Evolutionary conservation across 805 yeast species (phyloP).

Genomic region (Isabelozyma gotoi): DNA sequence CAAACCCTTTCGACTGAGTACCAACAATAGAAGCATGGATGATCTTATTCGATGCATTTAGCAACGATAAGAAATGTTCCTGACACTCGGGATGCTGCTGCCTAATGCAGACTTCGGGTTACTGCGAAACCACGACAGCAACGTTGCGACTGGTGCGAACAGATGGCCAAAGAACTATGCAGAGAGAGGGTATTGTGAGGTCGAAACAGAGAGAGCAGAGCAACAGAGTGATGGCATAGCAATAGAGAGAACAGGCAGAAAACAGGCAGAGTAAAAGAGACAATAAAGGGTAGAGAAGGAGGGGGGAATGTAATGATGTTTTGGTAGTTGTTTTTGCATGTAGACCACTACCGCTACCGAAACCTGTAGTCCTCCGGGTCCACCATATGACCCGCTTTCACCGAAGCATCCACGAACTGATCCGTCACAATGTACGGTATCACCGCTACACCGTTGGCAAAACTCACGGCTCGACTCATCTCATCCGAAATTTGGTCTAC

Average conservation of each 20-base stretch:
- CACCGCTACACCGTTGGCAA: conserved; percentile 1
- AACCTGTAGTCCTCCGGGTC: conserved; percentile 33
- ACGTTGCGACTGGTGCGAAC: too few relatives aligned
- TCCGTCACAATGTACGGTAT: conserved; percentile 38
- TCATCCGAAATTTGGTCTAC: conserved; percentile 14
- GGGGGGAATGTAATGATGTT: too few relatives aligned
- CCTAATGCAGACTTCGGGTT: not conserved
- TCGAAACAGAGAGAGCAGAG: too few relatives aligned
- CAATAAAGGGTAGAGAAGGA: too few relatives aligned
- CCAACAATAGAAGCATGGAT: not conserved
- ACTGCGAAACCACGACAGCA: not conserved
- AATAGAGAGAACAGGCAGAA: too few relatives aligned
- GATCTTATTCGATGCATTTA: not conserved
- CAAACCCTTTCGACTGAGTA: not conserved
- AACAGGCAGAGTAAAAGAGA: too few relatives aligned
- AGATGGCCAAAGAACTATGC: too few relatives aligned
- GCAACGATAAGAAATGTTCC: not conserved
- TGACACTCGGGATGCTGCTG: not conserved
- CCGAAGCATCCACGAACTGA: conserved; percentile 29
- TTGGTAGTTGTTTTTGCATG: too few relatives aligned
- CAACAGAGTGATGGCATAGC: conserved; percentile 5
- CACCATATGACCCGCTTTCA: conserved; percentile 19
- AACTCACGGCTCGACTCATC: conserved; percentile 3
- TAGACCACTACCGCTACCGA: too few relatives aligned
- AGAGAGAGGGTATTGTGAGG: too few relatives aligned